A percentile compares a stretch with the other conserved stretches of the same genome.
These are phyloP conservation scores for Volvariella surrecta DNA, from an alignment of 1,284 basidiomycete species.

Conservation along the genomic window DNA sequence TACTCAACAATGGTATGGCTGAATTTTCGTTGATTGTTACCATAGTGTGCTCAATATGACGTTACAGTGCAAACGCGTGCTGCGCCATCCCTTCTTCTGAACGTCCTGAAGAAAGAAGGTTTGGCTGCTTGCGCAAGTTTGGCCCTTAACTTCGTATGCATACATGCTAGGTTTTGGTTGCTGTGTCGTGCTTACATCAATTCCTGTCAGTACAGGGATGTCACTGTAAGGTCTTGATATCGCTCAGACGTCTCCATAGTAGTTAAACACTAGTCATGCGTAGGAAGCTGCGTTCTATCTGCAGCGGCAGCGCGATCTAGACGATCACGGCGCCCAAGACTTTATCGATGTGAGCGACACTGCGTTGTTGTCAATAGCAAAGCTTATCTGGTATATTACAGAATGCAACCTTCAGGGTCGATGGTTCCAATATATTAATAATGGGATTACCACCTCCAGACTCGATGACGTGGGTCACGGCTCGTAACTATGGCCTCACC, in stretches of 20 bases:
- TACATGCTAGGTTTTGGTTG: not conserved
- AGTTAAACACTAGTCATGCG: too few species aligned
- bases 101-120: slow-evolving; percentile 20
- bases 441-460: slow-evolving; percentile 39
- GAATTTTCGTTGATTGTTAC: not conserved
- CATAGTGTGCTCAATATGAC: not conserved
- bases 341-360: slow-evolving; percentile 35
- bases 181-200: not conserved
- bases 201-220: slow-evolving; percentile 31
- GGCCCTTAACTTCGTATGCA: slow-evolving; percentile 27
- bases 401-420: slow-evolving; percentile 35
- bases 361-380: not conserved
- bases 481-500: slow-evolving; percentile 34
- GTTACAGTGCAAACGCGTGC: slow-evolving; percentile 30
- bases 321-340: slow-evolving; percentile 36
- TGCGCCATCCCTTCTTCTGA: slow-evolving; percentile 21
- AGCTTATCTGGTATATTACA: slow-evolving; percentile 11
- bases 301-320: slow-evolving; percentile 34
- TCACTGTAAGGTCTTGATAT: slow-evolving; percentile 21
- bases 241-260: too few species aligned
- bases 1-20: slow-evolving; percentile 35
- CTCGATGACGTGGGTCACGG: slow-evolving; percentile 24
- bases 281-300: slow-evolving; percentile 41
- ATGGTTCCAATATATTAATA: slow-evolving; percentile 33
- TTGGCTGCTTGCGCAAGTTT: slow-evolving; percentile 26